Evolutionary conservation across 495 filamentous ascomycete species (phyloP).

Genomic region (Xylaria longipes): DNA sequence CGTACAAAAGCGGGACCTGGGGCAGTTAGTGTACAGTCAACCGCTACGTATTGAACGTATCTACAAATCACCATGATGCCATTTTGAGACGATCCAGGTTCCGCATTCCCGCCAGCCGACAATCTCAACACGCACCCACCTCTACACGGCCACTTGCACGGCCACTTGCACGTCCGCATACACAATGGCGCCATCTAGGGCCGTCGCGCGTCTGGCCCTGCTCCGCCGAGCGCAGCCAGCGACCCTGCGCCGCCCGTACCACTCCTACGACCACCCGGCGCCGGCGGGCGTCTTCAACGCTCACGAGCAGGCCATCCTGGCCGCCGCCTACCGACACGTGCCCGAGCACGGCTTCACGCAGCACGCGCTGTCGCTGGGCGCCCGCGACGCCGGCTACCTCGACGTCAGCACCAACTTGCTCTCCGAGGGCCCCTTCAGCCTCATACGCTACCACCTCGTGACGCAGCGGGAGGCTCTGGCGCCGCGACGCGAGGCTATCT

Average conservation of each 20-base stretch:
- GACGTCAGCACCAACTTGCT: conserved; percentile 85
- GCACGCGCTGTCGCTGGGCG: conserved; percentile 74
- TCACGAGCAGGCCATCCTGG: conserved; percentile 78
- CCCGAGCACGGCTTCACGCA: conserved; percentile 81
- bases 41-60: too few species aligned
- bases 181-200: conserved; percentile 29
- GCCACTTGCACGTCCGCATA: neutral
- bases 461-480: conserved; percentile 61
- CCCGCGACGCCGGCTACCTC: conserved; percentile 81
- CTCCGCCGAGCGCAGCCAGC: conserved; percentile 17
- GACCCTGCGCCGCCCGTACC: conserved; percentile 58
- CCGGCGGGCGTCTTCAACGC: conserved; percentile 68
- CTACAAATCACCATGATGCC: conserved; percentile 4
- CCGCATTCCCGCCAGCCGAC: neutral
- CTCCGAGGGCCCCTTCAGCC: conserved; percentile 76
- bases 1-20: too few species aligned
- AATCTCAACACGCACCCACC: neutral
- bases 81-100: neutral
- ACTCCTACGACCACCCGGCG: conserved; percentile 71
- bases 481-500: conserved; percentile 36
- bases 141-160: neutral
- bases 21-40: too few species aligned
- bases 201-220: neutral
- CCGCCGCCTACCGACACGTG: conserved; percentile 78
- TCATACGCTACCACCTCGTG: conserved; percentile 82